Base-by-base conservation (phyloP, 306 rosid genomes). In the Myrica gale region DNA sequence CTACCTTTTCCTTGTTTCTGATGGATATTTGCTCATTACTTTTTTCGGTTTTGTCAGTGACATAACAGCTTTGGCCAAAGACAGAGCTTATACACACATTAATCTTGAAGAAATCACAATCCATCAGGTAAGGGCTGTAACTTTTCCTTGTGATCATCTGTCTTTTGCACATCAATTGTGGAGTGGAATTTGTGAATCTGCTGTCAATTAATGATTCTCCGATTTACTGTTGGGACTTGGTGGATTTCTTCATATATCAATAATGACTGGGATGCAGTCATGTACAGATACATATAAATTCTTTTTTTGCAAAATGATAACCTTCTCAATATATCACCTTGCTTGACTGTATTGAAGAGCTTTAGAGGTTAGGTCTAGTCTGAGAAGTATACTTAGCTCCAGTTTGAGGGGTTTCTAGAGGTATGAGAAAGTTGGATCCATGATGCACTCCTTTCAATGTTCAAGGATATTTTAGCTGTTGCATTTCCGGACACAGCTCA, bases 61-160 rank as follows among this genome's bases (percentile, higher is more conserved):
- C 83, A 96, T 96, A 82, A 96, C 98, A 70, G 97, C 99, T 72
- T 89, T 96, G 90, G 99, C 99, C 62, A 96, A 87, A 87, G 99
- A 92, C 89, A 92, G 92, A 80, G 92, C 92, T 63, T 96, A 96
- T 80, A 87, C 97, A 55, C 96, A 83, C 60, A 88, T 88, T 63
- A 96, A 96, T 86, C 93, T 96, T 52, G 97, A 96, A 73, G 99
- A 90, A 79, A 90, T 96, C 91, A 96, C 98, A 60, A 85, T 96
- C 77, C 96, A 96, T 78, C 99, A 90, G 97, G 99, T 88, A 82
- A 79, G 72, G 69, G 21, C 71, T 52, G 21, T 62, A 32, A 42
- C 56, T 20, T 57, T 9, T 66, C 52, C 3, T 42, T 2, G 15
- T 43, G n/a, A 32, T 76, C 54, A 78, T 54, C 65, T 72, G 66